Percentiles rank a stretch among this genome's conserved stretches.
Evolutionary conservation across 805 yeast genomes (phyloP).

Genomic region (Yarrowia sp.): DNA sequence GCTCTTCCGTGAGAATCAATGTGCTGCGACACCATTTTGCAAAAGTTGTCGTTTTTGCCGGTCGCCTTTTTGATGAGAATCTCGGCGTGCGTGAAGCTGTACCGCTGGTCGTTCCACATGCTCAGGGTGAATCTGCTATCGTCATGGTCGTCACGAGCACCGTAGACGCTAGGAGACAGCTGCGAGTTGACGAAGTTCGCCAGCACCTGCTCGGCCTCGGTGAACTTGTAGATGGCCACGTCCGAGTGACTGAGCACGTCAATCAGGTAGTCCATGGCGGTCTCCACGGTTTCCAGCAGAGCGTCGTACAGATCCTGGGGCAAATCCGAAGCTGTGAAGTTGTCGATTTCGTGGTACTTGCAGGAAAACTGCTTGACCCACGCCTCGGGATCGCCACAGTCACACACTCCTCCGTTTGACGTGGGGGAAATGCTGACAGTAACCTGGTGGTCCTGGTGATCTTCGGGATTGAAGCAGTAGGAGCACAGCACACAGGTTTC

Average conservation of each 20-base stretch:
- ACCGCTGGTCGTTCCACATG: slow-evolving; percentile 79
- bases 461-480: slow-evolving; percentile 70
- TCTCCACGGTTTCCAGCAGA: slow-evolving; percentile 46
- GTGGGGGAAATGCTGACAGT: slow-evolving; percentile 64
- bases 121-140: slow-evolving; percentile 60
- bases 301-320: slow-evolving; percentile 56
- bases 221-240: slow-evolving; percentile 45
- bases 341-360: slow-evolving; percentile 50
- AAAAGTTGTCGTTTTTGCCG: slow-evolving; percentile 66
- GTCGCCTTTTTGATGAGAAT: slow-evolving; percentile 70
- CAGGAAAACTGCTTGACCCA: slow-evolving; percentile 68
- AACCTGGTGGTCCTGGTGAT: slow-evolving; percentile 76
- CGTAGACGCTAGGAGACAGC: slow-evolving; percentile 56
- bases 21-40: slow-evolving; percentile 71
- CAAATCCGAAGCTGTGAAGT: slow-evolving; percentile 49
- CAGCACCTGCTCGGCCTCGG: slow-evolving; percentile 45
- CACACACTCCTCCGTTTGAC: slow-evolving; percentile 80
- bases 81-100: slow-evolving; percentile 76
- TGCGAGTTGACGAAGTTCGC: slow-evolving; percentile 49
- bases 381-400: slow-evolving; percentile 89
- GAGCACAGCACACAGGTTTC: slow-evolving; percentile 86
- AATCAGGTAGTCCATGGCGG: slow-evolving; percentile 48
- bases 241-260: slow-evolving; percentile 47
- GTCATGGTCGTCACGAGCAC: slow-evolving; percentile 55
- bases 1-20: slow-evolving; percentile 74